Evolutionary conservation across 2,329 filamentous ascomycete species (phyloP).

Genomic region (Aspergillus chevalieri): DNA sequence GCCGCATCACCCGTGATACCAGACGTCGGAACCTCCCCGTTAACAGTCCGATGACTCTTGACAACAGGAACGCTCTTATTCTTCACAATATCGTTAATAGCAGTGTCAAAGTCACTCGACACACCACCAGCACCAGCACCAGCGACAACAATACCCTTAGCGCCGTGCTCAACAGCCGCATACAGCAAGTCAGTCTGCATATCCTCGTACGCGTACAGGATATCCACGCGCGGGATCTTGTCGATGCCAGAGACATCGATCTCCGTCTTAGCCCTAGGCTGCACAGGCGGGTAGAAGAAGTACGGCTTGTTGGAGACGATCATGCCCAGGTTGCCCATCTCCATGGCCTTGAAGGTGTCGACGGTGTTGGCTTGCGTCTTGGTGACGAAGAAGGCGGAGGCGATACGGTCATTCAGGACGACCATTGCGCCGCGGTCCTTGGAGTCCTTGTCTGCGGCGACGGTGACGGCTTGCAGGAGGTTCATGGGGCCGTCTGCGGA

Average conservation of each 20-base stretch:
- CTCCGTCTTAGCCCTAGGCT: slow-evolving; percentile 40
- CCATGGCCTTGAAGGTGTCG: slow-evolving; percentile 56
- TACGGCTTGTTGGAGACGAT: slow-evolving; percentile 54
- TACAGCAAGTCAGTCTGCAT: slow-evolving; percentile 20
- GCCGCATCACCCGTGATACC: slow-evolving; percentile 6
- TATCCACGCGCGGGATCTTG: slow-evolving; percentile 20
- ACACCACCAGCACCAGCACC: slow-evolving; percentile 20
- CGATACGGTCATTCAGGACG: slow-evolving; percentile 58
- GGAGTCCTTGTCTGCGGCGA: slow-evolving; percentile 46
- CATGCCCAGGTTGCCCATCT: slow-evolving; percentile 53
- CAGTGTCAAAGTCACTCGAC: slow-evolving; percentile 9
- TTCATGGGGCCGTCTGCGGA: slow-evolving; percentile 60
- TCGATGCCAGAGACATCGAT: slow-evolving; percentile 12
- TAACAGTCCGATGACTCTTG: slow-evolving; percentile 17
- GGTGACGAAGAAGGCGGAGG: slow-evolving; percentile 52
- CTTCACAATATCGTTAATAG: slow-evolving; percentile 12
- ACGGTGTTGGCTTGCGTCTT: slow-evolving; percentile 60
- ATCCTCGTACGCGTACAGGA: slow-evolving; percentile 22
- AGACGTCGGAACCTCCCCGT: slow-evolving; percentile 19
- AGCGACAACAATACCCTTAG: slow-evolving; percentile 21
- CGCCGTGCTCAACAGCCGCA: slow-evolving; percentile 16
- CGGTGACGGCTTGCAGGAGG: slow-evolving; percentile 53
- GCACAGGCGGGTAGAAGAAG: slow-evolving; percentile 53
- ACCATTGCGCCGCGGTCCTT: slow-evolving; percentile 53
- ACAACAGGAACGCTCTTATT: slow-evolving; percentile 16